Evolutionary conservation across 2,329 filamentous ascomycete species (phyloP), one percentile per base, ranked within the genome.

Genomic region (Dendryphion nanum): DNA sequence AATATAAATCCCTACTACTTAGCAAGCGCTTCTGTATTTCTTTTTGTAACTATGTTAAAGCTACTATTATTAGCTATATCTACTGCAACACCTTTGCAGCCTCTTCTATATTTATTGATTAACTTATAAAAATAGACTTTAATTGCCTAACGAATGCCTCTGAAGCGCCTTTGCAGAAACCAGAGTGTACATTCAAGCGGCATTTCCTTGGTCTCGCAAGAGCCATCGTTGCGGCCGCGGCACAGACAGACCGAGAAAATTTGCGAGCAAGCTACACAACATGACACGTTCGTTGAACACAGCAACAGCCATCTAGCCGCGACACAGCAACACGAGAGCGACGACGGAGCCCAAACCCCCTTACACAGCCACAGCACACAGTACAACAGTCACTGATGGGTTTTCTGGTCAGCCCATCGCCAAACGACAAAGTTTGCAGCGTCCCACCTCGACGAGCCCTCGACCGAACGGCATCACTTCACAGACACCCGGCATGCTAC

Each of bases 301-400:
- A 44, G 41, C 38, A 35, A 28, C 35, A 47, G 44, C 33, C 36
- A 50, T 42, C 40, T 47, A 41, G 41, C 36, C 20, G 34, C 35
- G 30, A 44, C 28, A 50, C 38, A 35, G 44, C 38, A 44, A 43
- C 20, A 30, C 36, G 33, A 44, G 18, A 47, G n/a, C n/a, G 23
- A 26, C n/a, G 23, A 26, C 23, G 23, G 23, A 26, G 23, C 23
- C 23, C 23, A 8, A 26, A 26, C 23, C 8, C 23, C n/a, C 23
- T n/a, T 26, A 8, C 8, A n/a, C n/a, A n/a, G n/a, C n/a, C n/a
- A n/a, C 34, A n/a, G 59, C 61, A 58, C 48, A 69, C 58, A 18
- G 39, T 62, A 59, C 41, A 68, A 68, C 13, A 57, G 57, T 45
- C 31, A 47, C 43, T 37, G 32, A 47, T 45, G 21, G 42, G 41